phyloP scores from a whole-genome alignment of 1,139 yeast species.

The Barnettozyma hawaiiensis region DNA sequence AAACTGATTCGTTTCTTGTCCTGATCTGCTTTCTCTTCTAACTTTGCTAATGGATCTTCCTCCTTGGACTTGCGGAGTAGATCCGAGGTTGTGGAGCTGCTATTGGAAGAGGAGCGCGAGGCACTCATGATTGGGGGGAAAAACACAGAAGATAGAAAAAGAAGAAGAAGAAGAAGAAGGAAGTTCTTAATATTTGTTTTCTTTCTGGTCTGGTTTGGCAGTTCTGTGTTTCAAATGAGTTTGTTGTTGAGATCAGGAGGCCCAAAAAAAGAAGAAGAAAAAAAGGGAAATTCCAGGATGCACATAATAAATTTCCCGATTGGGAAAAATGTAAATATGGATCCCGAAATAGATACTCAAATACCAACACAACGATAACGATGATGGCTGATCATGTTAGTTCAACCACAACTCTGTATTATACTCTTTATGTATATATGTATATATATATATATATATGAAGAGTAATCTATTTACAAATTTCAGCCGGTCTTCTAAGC shows the following conservation, averaged over 20 bases:
- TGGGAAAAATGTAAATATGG: constrained; percentile 9
- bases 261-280: too few species aligned
- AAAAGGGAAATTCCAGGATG: too few species aligned
- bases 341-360: background rate
- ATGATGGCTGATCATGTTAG: too few species aligned
- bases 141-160: too few species aligned
- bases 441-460: too few species aligned
- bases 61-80: constrained; percentile 10
- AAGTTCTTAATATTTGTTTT: background rate
- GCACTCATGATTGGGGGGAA: constrained; percentile 1
- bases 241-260: too few species aligned
- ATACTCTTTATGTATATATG: too few species aligned
- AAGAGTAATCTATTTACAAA: constrained; percentile 3
- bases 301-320: constrained; percentile 3
- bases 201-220: background rate
- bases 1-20: constrained; percentile 13
- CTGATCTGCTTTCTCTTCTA: constrained; percentile 9
- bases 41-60: constrained; percentile 3
- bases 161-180: too few species aligned
- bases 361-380: too few species aligned
- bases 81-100: constrained; percentile 13
- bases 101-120: background rate
- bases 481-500: background rate
- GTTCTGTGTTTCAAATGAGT: background rate
- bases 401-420: too few species aligned